Base-by-base conservation (phyloP, 371 early-diverging fungal genomes). In the Syncephalastrum monosporum region DNA sequence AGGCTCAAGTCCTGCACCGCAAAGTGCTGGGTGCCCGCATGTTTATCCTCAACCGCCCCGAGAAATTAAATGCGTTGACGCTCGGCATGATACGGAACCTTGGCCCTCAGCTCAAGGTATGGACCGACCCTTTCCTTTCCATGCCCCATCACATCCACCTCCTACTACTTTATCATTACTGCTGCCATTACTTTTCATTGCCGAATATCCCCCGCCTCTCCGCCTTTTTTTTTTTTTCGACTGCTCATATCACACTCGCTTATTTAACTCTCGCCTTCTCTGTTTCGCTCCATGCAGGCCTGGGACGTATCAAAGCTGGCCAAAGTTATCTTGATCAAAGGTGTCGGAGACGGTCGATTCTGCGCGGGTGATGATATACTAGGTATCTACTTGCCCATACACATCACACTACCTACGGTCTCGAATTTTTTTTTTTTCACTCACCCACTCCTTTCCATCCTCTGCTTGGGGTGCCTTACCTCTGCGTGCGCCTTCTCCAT, bases 281-380 rank as follows among this genome's bases (percentile, higher is more conserved):
- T 42, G n/a, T 45, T 25, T 19, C 5, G 5, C 2, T 3, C 27
- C 4, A 27, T 21, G 13, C 60, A 90, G 85, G 91, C 89, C 10
- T 96, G 96, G 95, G 86, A 92, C 55, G 79, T 87, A 17, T 93
- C 94, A 5, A 91, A 91, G 47, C 73, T 92, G 42, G 87, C 91
- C 69, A 94, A 94, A 70, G 89, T 94, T 33, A 91, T 97, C 55
- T 71, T 97, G 17, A 64, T 97, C 61, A 90, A 91, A 55, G 85
- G 87, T 1, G 80, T 77, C 21, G 90, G 88, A 38, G 79, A 79
- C 23, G 82, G 83, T 50, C 93, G 91, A 38, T 97, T 96, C 65
- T 96, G 98, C 72, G 94, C 95, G 10, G 98, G 99, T 12, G 99
- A 98, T 33, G 99, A 98, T 75, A 93, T 98, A 19, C 86, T 89